Conservation (phyloP, 129 eudicot species). For the Deinandra increscens region DNA sequence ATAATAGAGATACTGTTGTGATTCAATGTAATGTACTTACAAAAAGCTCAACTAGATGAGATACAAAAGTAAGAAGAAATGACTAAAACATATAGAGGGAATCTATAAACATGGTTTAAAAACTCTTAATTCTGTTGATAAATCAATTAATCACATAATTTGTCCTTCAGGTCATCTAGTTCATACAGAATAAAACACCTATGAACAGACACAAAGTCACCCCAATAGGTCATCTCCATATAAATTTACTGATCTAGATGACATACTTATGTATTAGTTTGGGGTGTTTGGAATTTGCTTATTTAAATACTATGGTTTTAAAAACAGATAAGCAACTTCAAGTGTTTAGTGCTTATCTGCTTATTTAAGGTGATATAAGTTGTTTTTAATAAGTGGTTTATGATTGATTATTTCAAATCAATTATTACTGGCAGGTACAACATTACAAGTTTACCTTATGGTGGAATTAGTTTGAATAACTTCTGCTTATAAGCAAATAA, state of each 20-base stretch:
- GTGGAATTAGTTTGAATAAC: neutral
- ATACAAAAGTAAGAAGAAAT: neutral
- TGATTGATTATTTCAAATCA: neutral
- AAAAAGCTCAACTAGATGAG: neutral
- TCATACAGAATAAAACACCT: neutral
- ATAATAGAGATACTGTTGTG: neutral
- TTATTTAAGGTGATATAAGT: too few relatives aligned
- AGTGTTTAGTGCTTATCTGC: neutral
- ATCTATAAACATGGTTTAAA: neutral
- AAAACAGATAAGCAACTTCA: neutral
- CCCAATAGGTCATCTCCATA: constrained; percentile 13
- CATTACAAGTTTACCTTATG: neutral
- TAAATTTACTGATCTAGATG: neutral
- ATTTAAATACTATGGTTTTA: neutral
- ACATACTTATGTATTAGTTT: neutral
- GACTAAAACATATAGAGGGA: neutral
- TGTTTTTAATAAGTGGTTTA: neutral
- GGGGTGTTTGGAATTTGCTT: neutral
- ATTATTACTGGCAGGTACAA: neutral
- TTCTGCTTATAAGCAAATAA: neutral
- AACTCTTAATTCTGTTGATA: neutral
- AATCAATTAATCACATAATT: neutral
- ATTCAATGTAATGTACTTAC: neutral
- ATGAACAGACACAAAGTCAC: neutral
- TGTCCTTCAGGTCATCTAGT: neutral